phyloP scores from a whole-genome alignment of 805 yeast genomes.

The Yamadazyma insecticola region DNA sequence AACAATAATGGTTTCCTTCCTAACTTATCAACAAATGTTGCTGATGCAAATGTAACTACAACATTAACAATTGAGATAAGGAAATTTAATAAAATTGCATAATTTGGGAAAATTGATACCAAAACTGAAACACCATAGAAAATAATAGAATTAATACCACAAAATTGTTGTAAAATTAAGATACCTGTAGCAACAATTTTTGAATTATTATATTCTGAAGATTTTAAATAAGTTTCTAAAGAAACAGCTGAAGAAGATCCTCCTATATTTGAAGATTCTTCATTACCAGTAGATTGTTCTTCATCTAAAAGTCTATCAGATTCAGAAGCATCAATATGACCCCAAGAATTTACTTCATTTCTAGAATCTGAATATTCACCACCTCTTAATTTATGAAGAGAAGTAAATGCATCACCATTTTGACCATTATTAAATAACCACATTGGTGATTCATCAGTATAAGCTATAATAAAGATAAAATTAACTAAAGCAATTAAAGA shows the following conservation, averaged over 20 bases:
- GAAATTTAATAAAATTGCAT: conserved; percentile 70
- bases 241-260: conserved; percentile 14
- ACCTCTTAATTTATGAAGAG: conserved; percentile 34
- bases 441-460: conserved; percentile 73
- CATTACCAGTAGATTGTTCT: conserved; percentile 9
- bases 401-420: conserved; percentile 35
- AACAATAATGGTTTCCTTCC: conserved; percentile 66
- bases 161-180: conserved; percentile 81
- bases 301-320: conserved; percentile 8
- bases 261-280: background rate
- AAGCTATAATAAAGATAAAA: conserved; percentile 32
- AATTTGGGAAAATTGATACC: conserved; percentile 63
- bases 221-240: conserved; percentile 43
- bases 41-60: conserved; percentile 66
- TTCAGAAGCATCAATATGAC: conserved; percentile 4
- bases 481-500: conserved; percentile 48
- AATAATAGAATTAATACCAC: conserved; percentile 89
- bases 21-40: conserved; percentile 65
- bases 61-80: conserved; percentile 72
- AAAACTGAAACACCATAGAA: conserved; percentile 90
- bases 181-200: conserved; percentile 64
- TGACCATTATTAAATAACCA: conserved; percentile 62
- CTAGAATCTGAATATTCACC: conserved; percentile 33
- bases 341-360: conserved; percentile 37
- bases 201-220: conserved; percentile 51